Evolutionary conservation across 1,284 basidiomycete species (phyloP).

Genomic region (Lentinus polychrous): DNA sequence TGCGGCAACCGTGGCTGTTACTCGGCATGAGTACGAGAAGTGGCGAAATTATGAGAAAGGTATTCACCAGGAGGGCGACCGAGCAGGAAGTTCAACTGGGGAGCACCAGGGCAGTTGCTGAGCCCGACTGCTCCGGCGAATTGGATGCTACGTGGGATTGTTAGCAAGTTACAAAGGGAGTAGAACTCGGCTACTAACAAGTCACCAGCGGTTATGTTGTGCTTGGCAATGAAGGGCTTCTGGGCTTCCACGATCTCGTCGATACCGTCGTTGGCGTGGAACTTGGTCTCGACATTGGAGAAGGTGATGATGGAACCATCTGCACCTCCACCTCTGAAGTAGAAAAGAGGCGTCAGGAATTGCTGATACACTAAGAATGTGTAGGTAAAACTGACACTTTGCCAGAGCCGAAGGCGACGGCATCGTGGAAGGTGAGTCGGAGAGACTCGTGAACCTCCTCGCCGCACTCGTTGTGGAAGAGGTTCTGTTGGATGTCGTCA

Average conservation of each 20-base stretch:
- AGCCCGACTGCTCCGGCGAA: conserved; percentile 4
- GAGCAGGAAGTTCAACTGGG: conserved; percentile 15
- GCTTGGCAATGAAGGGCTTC: conserved; percentile 13
- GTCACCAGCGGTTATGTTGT: conserved; percentile 22
- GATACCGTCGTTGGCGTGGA: conserved; percentile 19
- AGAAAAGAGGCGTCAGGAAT: not conserved
- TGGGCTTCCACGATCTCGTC: conserved; percentile 20
- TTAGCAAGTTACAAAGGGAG: not conserved
- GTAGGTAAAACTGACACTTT: conserved; percentile 15
- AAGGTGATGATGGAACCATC: conserved; percentile 25
- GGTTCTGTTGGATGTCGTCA: conserved; percentile 28
- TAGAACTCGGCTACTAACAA: conserved; percentile 14
- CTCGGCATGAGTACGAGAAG: conserved; percentile 1
- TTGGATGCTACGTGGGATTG: conserved; percentile 4
- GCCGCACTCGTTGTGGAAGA: conserved; percentile 34
- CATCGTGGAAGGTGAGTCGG: conserved; percentile 36
- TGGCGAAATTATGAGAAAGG: not conserved
- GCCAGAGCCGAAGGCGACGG: conserved; percentile 25
- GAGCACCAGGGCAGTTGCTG: conserved; percentile 1
- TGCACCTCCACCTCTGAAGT: conserved; percentile 21
- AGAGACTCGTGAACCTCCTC: conserved; percentile 36
- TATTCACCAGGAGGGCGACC: not conserved
- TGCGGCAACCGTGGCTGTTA: conserved; percentile 11
- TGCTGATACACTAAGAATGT: conserved; percentile 1
- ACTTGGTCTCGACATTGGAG: conserved; percentile 15